Conservation (phyloP, 192 early-diverging fungal species). For the Geosiphon pyriformis region DNA sequence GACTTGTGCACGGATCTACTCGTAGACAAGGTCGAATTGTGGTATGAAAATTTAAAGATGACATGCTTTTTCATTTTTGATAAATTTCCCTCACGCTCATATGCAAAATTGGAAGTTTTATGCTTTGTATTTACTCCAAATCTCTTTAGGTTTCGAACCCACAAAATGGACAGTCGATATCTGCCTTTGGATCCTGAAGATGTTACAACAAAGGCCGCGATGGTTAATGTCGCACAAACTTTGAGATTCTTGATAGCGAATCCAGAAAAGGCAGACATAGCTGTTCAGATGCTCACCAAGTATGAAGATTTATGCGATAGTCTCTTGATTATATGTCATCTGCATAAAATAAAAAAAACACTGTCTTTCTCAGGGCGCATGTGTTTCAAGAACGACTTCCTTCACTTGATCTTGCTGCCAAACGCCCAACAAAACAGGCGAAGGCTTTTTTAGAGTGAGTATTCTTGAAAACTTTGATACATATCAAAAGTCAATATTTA, state of each 20-base stretch:
- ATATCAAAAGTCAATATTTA: background rate
- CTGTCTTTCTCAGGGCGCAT: background rate
- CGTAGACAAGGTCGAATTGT: conserved; percentile 41
- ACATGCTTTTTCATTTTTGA: conserved; percentile 34
- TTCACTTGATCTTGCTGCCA: background rate
- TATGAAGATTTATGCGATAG: background rate
- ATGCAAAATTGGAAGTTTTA: conserved; percentile 40
- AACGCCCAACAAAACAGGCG: conserved; percentile 9
- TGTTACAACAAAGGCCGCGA: background rate
- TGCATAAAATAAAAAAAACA: no score
- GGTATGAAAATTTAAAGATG: conserved; percentile 50
- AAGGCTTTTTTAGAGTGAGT: conserved; percentile 27
- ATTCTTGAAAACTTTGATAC: conserved; percentile 6
- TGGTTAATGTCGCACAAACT: background rate
- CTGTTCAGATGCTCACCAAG: background rate
- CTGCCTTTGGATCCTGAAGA: background rate
- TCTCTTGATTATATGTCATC: background rate
- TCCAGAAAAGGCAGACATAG: background rate
- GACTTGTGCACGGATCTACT: conserved; percentile 45
- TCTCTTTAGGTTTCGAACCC: background rate
- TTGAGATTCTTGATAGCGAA: background rate
- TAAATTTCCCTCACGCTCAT: conserved; percentile 25
- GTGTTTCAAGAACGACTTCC: background rate
- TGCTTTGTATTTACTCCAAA: conserved; percentile 40
- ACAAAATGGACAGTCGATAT: background rate